These are phyloP conservation scores for Aphanomyces invadans DNA, from an alignment of 352 stramenopile genomes.

Conservation along the genomic window DNA sequence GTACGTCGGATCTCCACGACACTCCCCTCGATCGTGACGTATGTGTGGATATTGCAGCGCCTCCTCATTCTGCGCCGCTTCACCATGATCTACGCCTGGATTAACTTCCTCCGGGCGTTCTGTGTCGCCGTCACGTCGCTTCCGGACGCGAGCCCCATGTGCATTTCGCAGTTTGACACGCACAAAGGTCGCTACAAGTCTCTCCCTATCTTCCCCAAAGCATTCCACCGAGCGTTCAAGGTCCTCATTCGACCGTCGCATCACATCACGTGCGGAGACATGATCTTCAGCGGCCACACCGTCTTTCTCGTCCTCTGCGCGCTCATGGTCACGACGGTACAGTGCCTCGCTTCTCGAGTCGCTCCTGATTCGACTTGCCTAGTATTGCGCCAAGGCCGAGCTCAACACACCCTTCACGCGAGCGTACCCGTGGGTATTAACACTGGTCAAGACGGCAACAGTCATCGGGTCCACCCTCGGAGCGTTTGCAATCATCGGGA, in stretches of 20 bases:
- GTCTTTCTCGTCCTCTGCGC: constrained; percentile 79
- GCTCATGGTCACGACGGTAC: constrained; percentile 71
- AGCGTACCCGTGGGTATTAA: constrained; percentile 57
- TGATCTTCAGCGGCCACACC: constrained; percentile 83
- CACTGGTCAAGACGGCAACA: constrained; percentile 75
- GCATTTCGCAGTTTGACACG: constrained; percentile 78
- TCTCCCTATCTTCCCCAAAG: constrained; percentile 82
- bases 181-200: constrained; percentile 67
- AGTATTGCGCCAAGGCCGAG: constrained; percentile 73
- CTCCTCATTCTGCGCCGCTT: constrained; percentile 77
- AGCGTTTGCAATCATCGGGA: constrained; percentile 80
- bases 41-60: constrained; percentile 45
- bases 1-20: constrained; percentile 31
- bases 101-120: constrained; percentile 81
- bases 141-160: constrained; percentile 77
- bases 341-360: constrained; percentile 2
- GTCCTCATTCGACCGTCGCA: constrained; percentile 74
- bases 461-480: constrained; percentile 54
- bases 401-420: constrained; percentile 83
- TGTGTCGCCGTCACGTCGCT: constrained; percentile 81
- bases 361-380: constrained; percentile 4
- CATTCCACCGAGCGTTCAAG: constrained; percentile 71
- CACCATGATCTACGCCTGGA: constrained; percentile 75
- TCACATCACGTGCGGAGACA: constrained; percentile 84
- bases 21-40: neutral